Base-by-base conservation (phyloP, 176 grass and related monocot genomes). In the Hordeum marinum region DNA sequence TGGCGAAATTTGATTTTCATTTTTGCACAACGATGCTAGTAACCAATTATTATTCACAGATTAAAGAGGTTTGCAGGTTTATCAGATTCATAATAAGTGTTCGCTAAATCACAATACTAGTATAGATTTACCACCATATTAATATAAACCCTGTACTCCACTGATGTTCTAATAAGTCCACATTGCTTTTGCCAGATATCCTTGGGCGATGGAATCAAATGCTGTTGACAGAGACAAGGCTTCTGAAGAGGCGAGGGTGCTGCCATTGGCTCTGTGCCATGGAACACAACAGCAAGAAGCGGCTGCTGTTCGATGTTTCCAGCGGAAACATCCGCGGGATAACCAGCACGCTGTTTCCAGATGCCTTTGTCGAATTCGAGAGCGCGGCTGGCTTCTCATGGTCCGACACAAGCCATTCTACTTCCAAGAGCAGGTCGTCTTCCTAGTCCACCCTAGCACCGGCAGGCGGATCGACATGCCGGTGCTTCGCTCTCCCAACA, bases 331-430 rank as follows among this genome's bases (percentile, higher is more conserved):
- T 76, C 21, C 41, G 7, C 0, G 82, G 82, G 8, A 24, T 76
- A 11, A 54, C 29, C 6, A 84, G 82, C 71, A 12, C 21, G 4
- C 11, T 66, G 5, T 84, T 84, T 23, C 70, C 58, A 7, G 58
- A 50, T 7, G 82, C 82, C 0, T 64, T 62, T 34, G 73, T 60
- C 5, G 71, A 31, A 7, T 84, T 84, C 27, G 71, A 84, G 82
- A 76, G 64, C 1, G 8, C 13, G 71, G 82, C 20, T 84, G 82
- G 82, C 40, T 84, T n/a, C 82, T 84, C 59, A 75, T 76, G 69
- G 69, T 72, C 40, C 69, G 39, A 4, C 40, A 9, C 40, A 72
- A 45, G 69, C 69, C 69, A 45, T 72, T 72, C 25, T 8, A 72
- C 69, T 72, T 72, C 40, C 39, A 23, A 9, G 69, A 72, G 69